Evolutionary conservation across 805 yeast genomes (phyloP).

Genomic region (Clavispora vitiphila): DNA sequence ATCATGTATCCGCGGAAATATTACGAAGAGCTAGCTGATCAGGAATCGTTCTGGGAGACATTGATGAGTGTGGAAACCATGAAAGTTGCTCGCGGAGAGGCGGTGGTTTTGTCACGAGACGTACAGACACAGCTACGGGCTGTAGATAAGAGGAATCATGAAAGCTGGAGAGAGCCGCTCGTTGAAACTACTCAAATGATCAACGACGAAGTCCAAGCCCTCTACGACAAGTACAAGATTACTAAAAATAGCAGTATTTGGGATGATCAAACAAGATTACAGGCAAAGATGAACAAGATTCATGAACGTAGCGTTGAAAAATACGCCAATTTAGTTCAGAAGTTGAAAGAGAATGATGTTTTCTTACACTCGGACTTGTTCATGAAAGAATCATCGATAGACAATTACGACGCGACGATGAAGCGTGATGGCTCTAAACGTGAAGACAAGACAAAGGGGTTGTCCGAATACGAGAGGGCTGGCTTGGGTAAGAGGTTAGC

Average conservation of each 20-base stretch:
- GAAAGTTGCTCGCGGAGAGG: neutral
- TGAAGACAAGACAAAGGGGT: constrained; percentile 12
- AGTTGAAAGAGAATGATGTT: constrained; percentile 17
- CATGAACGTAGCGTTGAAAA: constrained; percentile 10
- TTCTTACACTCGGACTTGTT: constrained; percentile 33
- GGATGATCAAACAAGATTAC: constrained; percentile 11
- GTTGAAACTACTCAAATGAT: constrained; percentile 8
- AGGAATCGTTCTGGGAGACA: constrained; percentile 36
- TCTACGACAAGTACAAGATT: constrained; percentile 12
- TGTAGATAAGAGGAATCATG: neutral
- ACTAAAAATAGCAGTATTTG: constrained; percentile 5
- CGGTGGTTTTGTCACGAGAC: neutral
- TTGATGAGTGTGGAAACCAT: constrained; percentile 10
- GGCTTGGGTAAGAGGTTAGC: constrained; percentile 28
- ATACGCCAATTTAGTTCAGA: constrained; percentile 11
- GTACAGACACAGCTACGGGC: neutral
- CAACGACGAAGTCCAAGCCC: constrained; percentile 9
- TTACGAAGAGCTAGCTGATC: constrained; percentile 21
- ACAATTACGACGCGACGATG: neutral
- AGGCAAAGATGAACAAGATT: constrained; percentile 13
- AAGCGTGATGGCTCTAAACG: neutral
- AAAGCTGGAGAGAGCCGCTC: constrained; percentile 12
- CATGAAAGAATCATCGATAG: neutral
- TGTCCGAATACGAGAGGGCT: constrained; percentile 21
- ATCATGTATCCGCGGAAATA: constrained; percentile 24